These are phyloP conservation scores for Penicillium sp. DNA, from an alignment of 2,329 filamentous ascomycete genomes.

Conservation along the genomic window DNA sequence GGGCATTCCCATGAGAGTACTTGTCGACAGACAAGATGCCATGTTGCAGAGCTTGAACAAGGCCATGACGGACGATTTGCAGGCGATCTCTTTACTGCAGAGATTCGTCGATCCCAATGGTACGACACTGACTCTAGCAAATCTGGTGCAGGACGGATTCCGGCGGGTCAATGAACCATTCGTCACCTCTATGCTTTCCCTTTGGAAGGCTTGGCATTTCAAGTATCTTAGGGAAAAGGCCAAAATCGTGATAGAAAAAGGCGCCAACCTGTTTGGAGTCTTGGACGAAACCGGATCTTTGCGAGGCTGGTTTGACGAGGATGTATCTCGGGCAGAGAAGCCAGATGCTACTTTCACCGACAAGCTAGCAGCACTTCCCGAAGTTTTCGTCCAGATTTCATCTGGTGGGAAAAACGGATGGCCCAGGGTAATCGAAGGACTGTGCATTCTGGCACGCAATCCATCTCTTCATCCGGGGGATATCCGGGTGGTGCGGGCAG, in stretches of 20 bases:
- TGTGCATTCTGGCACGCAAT: slow-evolving; percentile 83
- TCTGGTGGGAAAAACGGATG: slow-evolving; percentile 49
- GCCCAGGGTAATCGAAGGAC: slow-evolving; percentile 64
- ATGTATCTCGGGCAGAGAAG: slow-evolving; percentile 33
- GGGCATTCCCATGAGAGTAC: slow-evolving; percentile 63
- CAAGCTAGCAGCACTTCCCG: slow-evolving; percentile 58
- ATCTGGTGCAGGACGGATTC: slow-evolving; percentile 76
- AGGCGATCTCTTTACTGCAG: slow-evolving; percentile 63
- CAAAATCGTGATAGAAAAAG: slow-evolving; percentile 71
- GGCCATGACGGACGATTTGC: slow-evolving; percentile 61
- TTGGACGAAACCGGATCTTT: slow-evolving; percentile 77
- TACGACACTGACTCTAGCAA: slow-evolving; percentile 66
- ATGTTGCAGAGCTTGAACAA: slow-evolving; percentile 65
- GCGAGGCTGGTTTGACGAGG: slow-evolving; percentile 60
- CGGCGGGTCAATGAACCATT: slow-evolving; percentile 72
- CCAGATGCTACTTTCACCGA: slow-evolving; percentile 14
- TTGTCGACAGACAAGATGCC: slow-evolving; percentile 60
- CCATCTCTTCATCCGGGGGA: slow-evolving; percentile 92
- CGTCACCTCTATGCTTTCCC: slow-evolving; percentile 66
- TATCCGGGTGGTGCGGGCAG: slow-evolving; percentile 77
- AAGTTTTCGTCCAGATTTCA: slow-evolving; percentile 84
- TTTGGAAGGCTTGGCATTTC: slow-evolving; percentile 86
- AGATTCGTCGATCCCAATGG: slow-evolving; percentile 81
- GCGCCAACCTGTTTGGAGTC: slow-evolving; percentile 82
- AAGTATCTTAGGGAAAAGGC: slow-evolving; percentile 92